Conservation (phyloP, 345 rosid species). For the Camelina neglecta region DNA sequence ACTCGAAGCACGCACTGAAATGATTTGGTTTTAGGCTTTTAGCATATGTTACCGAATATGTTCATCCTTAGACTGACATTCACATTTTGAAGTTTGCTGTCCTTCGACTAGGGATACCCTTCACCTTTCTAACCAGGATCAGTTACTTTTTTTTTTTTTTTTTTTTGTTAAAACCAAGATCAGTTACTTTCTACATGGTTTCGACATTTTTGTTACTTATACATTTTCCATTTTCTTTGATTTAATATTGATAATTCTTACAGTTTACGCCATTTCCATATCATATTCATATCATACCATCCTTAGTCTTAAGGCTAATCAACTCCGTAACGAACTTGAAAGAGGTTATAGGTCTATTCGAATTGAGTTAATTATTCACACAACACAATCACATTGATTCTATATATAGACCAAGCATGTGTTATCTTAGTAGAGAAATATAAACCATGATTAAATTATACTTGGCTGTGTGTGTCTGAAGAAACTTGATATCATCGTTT, state of each 20-base stretch:
- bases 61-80: neutral
- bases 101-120: neutral
- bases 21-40: neutral
- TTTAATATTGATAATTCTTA: neutral
- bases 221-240: neutral
- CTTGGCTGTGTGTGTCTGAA: neutral
- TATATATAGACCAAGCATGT: constrained; percentile 14
- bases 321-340: neutral
- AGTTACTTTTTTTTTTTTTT: neutral
- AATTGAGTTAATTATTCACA: constrained; percentile 15
- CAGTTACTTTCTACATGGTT: neutral
- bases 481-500: constrained; percentile 24
- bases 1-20: constrained; percentile 10
- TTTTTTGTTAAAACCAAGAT: neutral
- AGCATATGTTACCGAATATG: constrained; percentile 13
- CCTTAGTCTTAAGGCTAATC: constrained; percentile 4
- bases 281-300: neutral
- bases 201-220: neutral
- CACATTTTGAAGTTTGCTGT: neutral
- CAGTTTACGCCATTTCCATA: neutral
- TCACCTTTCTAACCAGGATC: neutral
- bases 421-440: neutral
- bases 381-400: constrained; percentile 24
- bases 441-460: neutral
- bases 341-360: neutral